These are phyloP conservation scores for Oropetium thomaeum DNA, from an alignment of 176 grass and related monocot species.

Conservation along the genomic window DNA sequence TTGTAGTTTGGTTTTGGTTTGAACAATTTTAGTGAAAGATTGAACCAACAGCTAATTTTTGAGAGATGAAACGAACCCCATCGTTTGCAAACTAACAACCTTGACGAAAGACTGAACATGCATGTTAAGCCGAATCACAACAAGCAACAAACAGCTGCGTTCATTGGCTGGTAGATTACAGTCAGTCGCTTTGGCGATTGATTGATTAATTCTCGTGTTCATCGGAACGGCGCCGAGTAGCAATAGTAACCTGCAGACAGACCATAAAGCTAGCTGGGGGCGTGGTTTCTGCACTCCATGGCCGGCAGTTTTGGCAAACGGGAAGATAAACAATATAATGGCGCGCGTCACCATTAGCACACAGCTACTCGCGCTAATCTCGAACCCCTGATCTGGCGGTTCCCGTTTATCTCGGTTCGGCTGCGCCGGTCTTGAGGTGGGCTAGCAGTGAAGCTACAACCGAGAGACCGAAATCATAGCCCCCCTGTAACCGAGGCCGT, in stretches of 20 bases:
- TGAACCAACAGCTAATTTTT: too few species aligned
- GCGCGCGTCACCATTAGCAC: background rate
- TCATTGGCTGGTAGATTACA: too few species aligned
- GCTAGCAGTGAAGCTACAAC: constrained; percentile 14
- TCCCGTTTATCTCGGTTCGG: constrained; percentile 13
- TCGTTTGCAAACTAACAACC: too few species aligned
- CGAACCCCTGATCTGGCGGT: background rate
- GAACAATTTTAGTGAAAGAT: background rate
- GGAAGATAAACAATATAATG: constrained; percentile 22
- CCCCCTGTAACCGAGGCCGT: constrained; percentile 9
- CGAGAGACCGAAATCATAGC: constrained; percentile 32
- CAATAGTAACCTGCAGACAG: background rate
- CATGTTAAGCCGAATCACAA: background rate
- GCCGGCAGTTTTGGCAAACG: constrained; percentile 39
- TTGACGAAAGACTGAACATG: background rate
- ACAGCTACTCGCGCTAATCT: constrained; percentile 22
- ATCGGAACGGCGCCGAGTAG: background rate
- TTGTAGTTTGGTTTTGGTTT: background rate
- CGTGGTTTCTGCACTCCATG: background rate
- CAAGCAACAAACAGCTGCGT: background rate
- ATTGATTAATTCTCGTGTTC: background rate
- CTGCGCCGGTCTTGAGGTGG: constrained; percentile 29
- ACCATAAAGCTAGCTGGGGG: background rate
- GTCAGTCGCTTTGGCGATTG: background rate
- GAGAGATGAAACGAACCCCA: too few species aligned